Conservation (phyloP, 495 filamentous ascomycete species). For the Aspergillus funiculosus region DNA sequence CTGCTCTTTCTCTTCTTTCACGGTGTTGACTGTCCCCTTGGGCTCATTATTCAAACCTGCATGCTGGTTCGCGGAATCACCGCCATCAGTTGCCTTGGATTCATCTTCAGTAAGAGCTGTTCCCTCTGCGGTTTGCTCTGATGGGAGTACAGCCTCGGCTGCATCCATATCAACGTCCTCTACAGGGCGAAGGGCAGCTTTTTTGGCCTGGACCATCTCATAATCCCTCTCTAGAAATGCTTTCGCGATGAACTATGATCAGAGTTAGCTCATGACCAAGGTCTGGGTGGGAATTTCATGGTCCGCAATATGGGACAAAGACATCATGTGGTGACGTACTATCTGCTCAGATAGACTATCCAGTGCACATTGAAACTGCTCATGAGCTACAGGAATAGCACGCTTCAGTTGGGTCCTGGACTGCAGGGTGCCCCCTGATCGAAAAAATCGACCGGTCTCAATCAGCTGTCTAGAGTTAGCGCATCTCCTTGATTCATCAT, state of each 20-base stretch:
- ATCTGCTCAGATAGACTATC: constrained; percentile 50
- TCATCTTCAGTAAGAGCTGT: constrained; percentile 14
- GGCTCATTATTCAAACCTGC: constrained; percentile 15
- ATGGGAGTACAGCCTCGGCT: constrained; percentile 13
- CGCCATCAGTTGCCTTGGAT: constrained; percentile 16
- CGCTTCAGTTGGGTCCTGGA: constrained; percentile 36
- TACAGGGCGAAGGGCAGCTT: constrained; percentile 24
- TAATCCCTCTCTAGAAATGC: constrained; percentile 44
- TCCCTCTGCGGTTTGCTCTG: constrained; percentile 16
- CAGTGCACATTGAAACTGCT: constrained; percentile 44
- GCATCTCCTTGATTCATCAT: constrained; percentile 1
- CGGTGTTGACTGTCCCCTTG: constrained; percentile 12
- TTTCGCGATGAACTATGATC: constrained; percentile 40
- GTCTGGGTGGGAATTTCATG: neutral
- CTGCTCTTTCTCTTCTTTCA: constrained; percentile 27
- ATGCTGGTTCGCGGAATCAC: constrained; percentile 7
- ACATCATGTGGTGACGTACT: constrained; percentile 28
- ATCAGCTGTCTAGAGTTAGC: constrained; percentile 38
- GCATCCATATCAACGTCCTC: constrained; percentile 34
- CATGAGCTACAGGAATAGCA: constrained; percentile 40
- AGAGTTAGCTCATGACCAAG: constrained; percentile 16
- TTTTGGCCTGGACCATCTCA: constrained; percentile 34
- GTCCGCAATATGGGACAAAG: neutral
- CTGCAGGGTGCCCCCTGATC: constrained; percentile 32
- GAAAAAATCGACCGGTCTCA: constrained; percentile 46